phyloP scores from a whole-genome alignment of 257 asterid genomes.

The Solanum rostratum region DNA sequence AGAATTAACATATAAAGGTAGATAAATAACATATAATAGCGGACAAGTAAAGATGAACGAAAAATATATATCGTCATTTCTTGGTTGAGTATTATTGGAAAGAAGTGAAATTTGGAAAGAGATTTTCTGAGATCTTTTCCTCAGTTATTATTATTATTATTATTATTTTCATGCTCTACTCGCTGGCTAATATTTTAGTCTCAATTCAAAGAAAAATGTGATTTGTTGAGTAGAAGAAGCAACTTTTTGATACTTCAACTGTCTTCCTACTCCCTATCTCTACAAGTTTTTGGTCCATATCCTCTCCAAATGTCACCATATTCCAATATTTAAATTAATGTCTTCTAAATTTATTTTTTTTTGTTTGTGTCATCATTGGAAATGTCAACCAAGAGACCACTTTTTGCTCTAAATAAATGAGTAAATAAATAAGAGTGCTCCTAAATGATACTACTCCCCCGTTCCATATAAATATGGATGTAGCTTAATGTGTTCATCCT shows the following conservation, averaged over 20 bases:
- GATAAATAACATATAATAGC: too few species aligned
- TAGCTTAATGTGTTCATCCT: too few species aligned
- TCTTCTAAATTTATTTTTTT: background rate
- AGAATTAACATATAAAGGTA: too few species aligned
- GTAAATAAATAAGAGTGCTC: background rate
- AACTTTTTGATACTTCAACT: background rate
- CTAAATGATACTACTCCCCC: background rate
- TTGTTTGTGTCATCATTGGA: background rate
- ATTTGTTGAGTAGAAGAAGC: background rate
- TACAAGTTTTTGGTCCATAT: background rate
- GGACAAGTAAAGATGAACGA: too few species aligned
- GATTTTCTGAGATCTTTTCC: background rate
- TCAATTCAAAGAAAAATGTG: background rate
- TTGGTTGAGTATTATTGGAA: background rate
- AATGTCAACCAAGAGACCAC: background rate
- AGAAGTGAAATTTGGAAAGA: background rate
- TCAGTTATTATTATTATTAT: background rate
- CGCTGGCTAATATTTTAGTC: background rate
- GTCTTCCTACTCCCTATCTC: background rate
- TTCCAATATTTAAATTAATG: background rate
- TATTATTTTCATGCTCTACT: background rate
- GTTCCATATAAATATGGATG: background rate
- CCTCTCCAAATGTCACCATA: background rate
- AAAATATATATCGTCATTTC: background rate
- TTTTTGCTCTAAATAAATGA: background rate